phyloP scores from a whole-genome alignment of 257 asterid genomes.

The Nicotiana benthamiana region DNA sequence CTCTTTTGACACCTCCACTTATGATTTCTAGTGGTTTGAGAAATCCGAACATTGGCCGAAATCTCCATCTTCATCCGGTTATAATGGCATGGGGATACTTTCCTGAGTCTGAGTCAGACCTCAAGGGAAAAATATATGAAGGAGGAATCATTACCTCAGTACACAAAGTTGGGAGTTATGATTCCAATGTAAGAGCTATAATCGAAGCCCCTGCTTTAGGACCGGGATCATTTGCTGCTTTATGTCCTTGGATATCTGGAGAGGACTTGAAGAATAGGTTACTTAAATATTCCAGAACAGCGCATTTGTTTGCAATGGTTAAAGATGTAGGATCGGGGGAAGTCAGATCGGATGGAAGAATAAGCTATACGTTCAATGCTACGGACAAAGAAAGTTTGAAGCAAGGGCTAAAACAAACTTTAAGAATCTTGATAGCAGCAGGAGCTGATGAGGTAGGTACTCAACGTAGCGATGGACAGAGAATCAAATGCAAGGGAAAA shows the following conservation, averaged over 20 bases:
- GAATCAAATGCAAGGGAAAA: constrained; percentile 37
- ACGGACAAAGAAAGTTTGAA: constrained; percentile 51
- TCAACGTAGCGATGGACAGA: constrained; percentile 64
- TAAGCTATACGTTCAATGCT: constrained; percentile 25
- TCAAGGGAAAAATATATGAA: constrained; percentile 44
- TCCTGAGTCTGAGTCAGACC: constrained; percentile 36
- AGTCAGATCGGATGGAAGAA: constrained; percentile 40
- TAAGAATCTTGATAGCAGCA: constrained; percentile 61
- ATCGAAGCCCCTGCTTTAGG: constrained; percentile 52
- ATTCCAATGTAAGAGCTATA: constrained; percentile 33
- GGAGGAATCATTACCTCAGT: constrained; percentile 86
- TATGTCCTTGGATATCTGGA: constrained; percentile 66
- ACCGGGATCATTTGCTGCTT: constrained; percentile 62
- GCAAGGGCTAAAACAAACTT: constrained; percentile 35
- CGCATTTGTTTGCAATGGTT: constrained; percentile 57
- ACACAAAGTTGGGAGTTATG: constrained; percentile 37
- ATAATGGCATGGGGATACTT: constrained; percentile 94
- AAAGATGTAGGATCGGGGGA: constrained; percentile 52
- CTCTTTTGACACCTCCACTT: constrained; percentile 76
- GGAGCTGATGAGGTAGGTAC: constrained; percentile 89
- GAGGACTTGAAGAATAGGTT: constrained; percentile 30
- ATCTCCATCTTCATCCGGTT: constrained; percentile 84
- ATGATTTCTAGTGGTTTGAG: constrained; percentile 60
- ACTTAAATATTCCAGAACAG: constrained; percentile 53
- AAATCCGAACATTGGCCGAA: constrained; percentile 61